Base-by-base conservation (phyloP, 2,329 filamentous ascomycete species). In the Stemphylium lycopersici region DNA sequence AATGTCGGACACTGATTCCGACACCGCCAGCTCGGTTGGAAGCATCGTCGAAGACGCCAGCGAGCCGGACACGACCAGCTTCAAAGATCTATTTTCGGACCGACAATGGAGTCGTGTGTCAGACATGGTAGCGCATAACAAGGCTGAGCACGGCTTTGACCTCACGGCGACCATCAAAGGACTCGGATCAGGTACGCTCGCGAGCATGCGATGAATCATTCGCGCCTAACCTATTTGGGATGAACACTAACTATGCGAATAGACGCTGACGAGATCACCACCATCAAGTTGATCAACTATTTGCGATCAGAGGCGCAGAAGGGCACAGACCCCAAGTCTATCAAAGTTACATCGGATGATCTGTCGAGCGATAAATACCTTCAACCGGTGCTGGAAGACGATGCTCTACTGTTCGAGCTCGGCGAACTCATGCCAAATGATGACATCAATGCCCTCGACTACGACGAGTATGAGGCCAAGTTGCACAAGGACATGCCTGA, bases 351-450 rank as follows among this genome's bases (percentile, higher is more conserved):
- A 53, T 81, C 85, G 2, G 79, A 79, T 32, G 78, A 80, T 2
- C 80, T 97, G 58, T 82, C 86, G n/a, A 85, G 91, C 57, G 93
- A 98, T 60, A 82, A 84, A 61, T 96, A 87, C 69, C 81, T 99
- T 54, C 89, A 90, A 70, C 95, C 95, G 0, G 87, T 92, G 3
- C 78, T 99, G 6, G 88, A 95, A 54, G 91, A 97, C 63, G 95
- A 99, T 72, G 90, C 93, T 3, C 80, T 98, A 48, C 85, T 99
- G 29, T 92, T 96, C 71, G 90, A 85, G 51, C 81, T 99, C 16
- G 93, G 96, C 60, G 95, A 97, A 58, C 80, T 96, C 16, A 71
- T 71, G 66, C 67, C 64, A 4, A 66, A 67, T 13, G 48, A 52
- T 7, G 66, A 72, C 34, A 55, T 58, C 11, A 70, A 71, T 24